Conservation (phyloP, 2,329 filamentous ascomycete species). For the Corynespora cassiicola region DNA sequence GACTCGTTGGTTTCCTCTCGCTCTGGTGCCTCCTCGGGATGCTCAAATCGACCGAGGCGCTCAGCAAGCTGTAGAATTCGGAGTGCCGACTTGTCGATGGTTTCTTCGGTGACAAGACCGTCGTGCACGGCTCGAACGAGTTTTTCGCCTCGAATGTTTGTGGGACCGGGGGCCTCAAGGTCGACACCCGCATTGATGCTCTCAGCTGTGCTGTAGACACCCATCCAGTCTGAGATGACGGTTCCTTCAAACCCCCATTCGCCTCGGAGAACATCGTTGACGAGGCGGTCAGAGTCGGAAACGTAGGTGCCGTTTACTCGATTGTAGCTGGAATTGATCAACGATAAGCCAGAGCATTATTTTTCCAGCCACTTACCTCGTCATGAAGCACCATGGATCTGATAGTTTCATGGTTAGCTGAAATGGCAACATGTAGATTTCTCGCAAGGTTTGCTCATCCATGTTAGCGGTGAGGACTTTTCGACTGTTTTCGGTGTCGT, state of each 20-base stretch:
- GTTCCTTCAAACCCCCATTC: conserved; percentile 55
- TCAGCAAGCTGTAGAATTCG: neutral
- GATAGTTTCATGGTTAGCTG: conserved; percentile 72
- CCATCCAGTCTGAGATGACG: conserved; percentile 53
- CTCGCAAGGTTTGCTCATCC: no score
- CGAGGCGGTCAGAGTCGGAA: conserved; percentile 48
- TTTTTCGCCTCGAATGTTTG: conserved; percentile 5
- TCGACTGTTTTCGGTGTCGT: no score
- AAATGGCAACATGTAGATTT: conserved; percentile 60
- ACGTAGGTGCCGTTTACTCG: conserved; percentile 1
- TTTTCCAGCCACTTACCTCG: no score
- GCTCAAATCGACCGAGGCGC: conserved; percentile 5
- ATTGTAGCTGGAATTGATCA: conserved; percentile 11
- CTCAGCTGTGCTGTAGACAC: neutral
- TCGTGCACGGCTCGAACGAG: conserved; percentile 6
- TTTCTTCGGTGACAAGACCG: neutral
- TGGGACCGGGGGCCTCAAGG: conserved; percentile 10
- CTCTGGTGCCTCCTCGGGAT: no score
- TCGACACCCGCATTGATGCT: conserved; percentile 9
- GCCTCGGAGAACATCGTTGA: conserved; percentile 51
- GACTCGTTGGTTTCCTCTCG: no score
- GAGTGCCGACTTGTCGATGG: neutral
- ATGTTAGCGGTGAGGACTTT: no score
- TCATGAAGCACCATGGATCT: conserved; percentile 70
- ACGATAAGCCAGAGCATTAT: no score